A percentile compares a stretch with the other conserved stretches of the same genome.
Evolutionary conservation across 495 filamentous ascomycete species (phyloP).

Genomic region (Neurospora cerealis): DNA sequence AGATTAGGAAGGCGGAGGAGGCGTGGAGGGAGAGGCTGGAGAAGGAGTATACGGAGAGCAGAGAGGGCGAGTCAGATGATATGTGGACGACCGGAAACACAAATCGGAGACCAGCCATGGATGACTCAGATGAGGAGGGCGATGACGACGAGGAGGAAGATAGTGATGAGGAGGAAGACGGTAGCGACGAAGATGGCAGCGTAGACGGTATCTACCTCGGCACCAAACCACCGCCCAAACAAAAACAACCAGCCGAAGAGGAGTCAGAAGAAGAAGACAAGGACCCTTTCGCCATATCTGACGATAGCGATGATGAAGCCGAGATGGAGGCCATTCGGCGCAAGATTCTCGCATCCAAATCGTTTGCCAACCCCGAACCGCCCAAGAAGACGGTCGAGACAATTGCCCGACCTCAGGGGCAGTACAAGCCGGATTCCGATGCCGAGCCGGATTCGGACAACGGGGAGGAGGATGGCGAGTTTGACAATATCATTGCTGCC

Average conservation of each 20-base stretch:
- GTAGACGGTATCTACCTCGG: constrained; percentile 49
- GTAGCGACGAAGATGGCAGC: constrained; percentile 16
- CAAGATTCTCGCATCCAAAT: constrained; percentile 74
- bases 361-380: constrained; percentile 58
- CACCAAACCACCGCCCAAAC: constrained; percentile 34
- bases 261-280: constrained; percentile 28
- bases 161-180: constrained; percentile 27
- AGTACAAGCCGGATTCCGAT: constrained; percentile 53
- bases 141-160: constrained; percentile 36
- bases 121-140: constrained; percentile 47
- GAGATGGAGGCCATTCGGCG: constrained; percentile 87
- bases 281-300: constrained; percentile 65
- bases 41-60: constrained; percentile 72
- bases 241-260: not conserved
- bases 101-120: constrained; percentile 47
- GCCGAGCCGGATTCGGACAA: constrained; percentile 64
- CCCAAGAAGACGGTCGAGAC: constrained; percentile 45
- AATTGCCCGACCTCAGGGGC: constrained; percentile 41
- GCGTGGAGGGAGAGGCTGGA: constrained; percentile 86
- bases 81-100: constrained; percentile 81
- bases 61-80: constrained; percentile 56
- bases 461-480: constrained; percentile 51
- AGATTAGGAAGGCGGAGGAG: constrained; percentile 75
- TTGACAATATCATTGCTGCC: constrained; percentile 87
- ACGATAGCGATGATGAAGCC: constrained; percentile 67